Evolutionary conservation across 371 early-diverging fungal species (phyloP).

Genomic region (Lichtheimia corymbifera): DNA sequence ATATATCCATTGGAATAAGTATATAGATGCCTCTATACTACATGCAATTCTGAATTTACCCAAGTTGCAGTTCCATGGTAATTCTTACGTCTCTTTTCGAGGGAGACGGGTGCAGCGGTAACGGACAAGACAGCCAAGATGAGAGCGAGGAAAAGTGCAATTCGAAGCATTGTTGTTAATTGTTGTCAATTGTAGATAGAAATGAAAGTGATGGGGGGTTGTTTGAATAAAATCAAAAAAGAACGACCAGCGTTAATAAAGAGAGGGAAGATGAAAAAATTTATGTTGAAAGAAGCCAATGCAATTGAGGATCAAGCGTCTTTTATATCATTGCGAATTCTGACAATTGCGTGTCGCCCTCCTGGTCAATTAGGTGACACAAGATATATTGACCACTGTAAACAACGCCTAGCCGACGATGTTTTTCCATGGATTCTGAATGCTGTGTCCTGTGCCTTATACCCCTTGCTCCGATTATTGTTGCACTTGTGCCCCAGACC

Average conservation of each 20-base stretch:
- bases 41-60: slow-evolving; percentile 7
- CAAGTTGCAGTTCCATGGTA: slow-evolving; percentile 27
- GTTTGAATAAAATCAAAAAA: background rate
- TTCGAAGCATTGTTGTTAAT: slow-evolving; percentile 8
- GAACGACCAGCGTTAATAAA: slow-evolving; percentile 24
- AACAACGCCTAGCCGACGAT: no score
- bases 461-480: no score
- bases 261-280: slow-evolving; percentile 14
- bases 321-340: no score
- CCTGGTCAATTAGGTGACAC: background rate
- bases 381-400: slow-evolving; percentile 1
- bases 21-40: no score
- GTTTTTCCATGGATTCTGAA: no score
- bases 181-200: slow-evolving; percentile 4
- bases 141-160: slow-evolving; percentile 4
- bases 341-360: no score
- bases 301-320: no score
- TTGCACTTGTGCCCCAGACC: no score
- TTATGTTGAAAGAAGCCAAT: background rate
- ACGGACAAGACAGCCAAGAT: slow-evolving; percentile 2
- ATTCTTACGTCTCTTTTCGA: slow-evolving; percentile 13
- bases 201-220: slow-evolving; percentile 11
- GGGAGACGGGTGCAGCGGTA: slow-evolving; percentile 14
- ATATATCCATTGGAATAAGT: no score
- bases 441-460: no score